These are phyloP conservation scores for Chenopodium album DNA, from an alignment of 148 eudicot species.

Conservation along the genomic window DNA sequence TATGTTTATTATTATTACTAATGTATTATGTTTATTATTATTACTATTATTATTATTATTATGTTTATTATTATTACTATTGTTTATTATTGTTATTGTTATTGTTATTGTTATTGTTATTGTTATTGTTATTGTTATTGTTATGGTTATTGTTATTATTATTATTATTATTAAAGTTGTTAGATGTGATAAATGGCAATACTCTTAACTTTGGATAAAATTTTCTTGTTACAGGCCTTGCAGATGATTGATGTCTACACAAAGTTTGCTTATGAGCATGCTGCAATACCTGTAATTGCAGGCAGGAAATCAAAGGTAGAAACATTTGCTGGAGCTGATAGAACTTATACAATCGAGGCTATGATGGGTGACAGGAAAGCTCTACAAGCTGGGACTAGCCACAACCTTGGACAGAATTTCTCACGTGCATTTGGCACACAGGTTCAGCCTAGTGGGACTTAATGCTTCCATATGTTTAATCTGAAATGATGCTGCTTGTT, in stretches of 20 bases:
- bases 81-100: too few relatives aligned
- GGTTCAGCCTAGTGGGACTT: slow-evolving; percentile 31
- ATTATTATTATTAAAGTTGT: too few relatives aligned
- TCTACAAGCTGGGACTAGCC: slow-evolving; percentile 99
- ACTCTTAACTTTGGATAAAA: slow-evolving; percentile 20
- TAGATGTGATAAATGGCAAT: too few relatives aligned
- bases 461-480: neutral
- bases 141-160: too few relatives aligned
- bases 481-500: neutral
- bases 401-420: slow-evolving; percentile 97
- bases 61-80: too few relatives aligned
- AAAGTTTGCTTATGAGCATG: slow-evolving; percentile 88
- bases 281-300: slow-evolving; percentile 97
- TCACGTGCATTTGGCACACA: slow-evolving; percentile 97
- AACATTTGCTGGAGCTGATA: slow-evolving; percentile 96
- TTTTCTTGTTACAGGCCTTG: slow-evolving; percentile 68
- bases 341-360: slow-evolving; percentile 96
- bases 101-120: too few relatives aligned
- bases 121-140: too few relatives aligned
- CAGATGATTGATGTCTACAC: slow-evolving; percentile 93
- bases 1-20: too few relatives aligned
- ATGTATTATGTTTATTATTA: too few relatives aligned
- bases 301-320: slow-evolving; percentile 95
- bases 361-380: slow-evolving; percentile 99
- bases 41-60: too few relatives aligned